Evolutionary conservation across 139 green algal genomes (phyloP).

Genomic region (Tetradesmus obliquus): DNA sequence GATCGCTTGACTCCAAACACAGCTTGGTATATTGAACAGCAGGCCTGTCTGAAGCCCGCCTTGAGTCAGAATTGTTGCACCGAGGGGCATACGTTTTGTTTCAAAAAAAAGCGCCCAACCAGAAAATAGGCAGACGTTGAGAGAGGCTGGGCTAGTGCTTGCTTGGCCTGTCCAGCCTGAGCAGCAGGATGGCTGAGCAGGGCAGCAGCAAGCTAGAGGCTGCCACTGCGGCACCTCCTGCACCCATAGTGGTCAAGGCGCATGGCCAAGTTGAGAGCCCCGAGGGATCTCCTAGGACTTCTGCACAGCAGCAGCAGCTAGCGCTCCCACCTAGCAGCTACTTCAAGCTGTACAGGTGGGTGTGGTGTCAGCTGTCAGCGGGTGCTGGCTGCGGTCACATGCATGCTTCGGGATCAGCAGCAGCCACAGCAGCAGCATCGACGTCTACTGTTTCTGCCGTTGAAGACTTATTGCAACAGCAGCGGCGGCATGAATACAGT

Average conservation of each 20-base stretch:
- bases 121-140: background rate
- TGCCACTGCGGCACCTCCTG: background rate
- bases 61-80: background rate
- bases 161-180: background rate
- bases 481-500: too few species aligned
- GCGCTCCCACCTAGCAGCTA: background rate
- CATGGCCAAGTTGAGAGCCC: background rate
- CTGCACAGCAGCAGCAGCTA: background rate
- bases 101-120: background rate
- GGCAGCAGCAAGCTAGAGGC: slow-evolving; percentile 11
- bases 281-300: background rate
- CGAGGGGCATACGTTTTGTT: too few species aligned
- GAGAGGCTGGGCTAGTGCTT: background rate
- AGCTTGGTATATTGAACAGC: background rate
- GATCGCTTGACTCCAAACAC: background rate
- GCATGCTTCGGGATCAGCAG: background rate
- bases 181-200: slow-evolving; percentile 20
- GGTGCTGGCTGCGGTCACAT: background rate
- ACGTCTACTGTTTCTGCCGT: too few species aligned
- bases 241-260: background rate
- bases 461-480: too few species aligned
- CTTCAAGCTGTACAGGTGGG: slow-evolving; percentile 42
- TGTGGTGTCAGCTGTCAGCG: background rate
- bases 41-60: background rate
- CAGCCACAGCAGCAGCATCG: too few species aligned